Evolutionary conservation across 768 basidiomycete genomes (phyloP), one percentile per base, ranked within the genome.

Genomic region (Mycena belliarum): DNA sequence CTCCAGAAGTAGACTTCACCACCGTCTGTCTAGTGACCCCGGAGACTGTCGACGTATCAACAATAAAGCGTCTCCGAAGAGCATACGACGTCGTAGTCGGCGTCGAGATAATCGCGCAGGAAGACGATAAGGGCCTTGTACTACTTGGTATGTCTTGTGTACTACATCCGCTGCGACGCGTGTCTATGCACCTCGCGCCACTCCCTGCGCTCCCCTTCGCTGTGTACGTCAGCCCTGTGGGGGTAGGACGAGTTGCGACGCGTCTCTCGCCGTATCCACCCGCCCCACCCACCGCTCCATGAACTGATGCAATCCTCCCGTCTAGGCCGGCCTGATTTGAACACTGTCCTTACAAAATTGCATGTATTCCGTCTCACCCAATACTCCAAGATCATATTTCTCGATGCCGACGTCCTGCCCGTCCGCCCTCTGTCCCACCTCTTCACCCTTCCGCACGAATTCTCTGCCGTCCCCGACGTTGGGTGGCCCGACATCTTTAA

Each of bases 401-500:
- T 97, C 58, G 93, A 96, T 72, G 94, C 93, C 65, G 93, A 96
- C 70, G 85, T 94, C 49, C 88, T 96, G 64, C 91, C 93, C 52
- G 79, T 93, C 49, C 84, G 89, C 47, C 91, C 96, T 26, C 78
- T 99, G 52, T 89, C 93, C 33, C 95, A 96, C 73, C 85, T 99
- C n/a, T 98, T 99, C 73, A 78, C 80, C 32, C 73, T 90, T 45
- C 82, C 89, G 5, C 79, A 88, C 69, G 87, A 91, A 60, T 95
- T 99, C 69, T 88, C 95, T 40, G 97, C 97, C 10, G 91, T 88
- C 9, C 95, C 97, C 12, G 97, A 99, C 72, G 92, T 95, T 29
- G 97, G 97, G 64, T 99, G 97, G 97, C 97, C 97, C 38, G 97
- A 99, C 73, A 95, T 97, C 60, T 99, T 99, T 79, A 99, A 99